Evolutionary conservation across 2,329 filamentous ascomycete genomes (phyloP).

Genomic region (Myriosclerotinia scirpicola): DNA sequence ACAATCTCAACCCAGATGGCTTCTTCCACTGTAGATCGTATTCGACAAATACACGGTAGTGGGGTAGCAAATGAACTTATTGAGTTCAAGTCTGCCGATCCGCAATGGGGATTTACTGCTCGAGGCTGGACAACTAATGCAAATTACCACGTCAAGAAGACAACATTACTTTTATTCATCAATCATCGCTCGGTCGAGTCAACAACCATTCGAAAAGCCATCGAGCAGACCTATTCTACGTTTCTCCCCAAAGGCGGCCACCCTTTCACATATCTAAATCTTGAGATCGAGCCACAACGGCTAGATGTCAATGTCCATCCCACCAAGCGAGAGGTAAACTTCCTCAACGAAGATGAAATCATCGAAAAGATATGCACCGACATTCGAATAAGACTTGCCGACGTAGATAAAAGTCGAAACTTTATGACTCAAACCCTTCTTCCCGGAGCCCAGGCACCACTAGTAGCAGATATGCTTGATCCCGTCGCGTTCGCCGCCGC

Average conservation of each 20-base stretch:
- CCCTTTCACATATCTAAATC: constrained; percentile 87
- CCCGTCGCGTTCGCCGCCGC: constrained; percentile 31
- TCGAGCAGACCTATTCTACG: constrained; percentile 84
- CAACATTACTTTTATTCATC: constrained; percentile 86
- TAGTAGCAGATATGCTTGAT: constrained; percentile 32
- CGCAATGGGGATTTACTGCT: constrained; percentile 80
- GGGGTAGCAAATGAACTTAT: constrained; percentile 86
- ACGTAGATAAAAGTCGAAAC: constrained; percentile 88
- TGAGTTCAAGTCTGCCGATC: constrained; percentile 68
- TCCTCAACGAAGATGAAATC: constrained; percentile 96
- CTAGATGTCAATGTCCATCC: constrained; percentile 98
- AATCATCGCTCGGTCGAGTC: constrained; percentile 96
- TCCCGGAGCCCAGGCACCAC: constrained; percentile 57
- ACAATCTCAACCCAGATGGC: constrained; percentile 76
- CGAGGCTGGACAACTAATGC: constrained; percentile 84
- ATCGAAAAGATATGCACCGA: constrained; percentile 80
- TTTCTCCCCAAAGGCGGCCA: constrained; percentile 94
- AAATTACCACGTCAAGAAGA: constrained; percentile 92
- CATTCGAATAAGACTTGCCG: constrained; percentile 74
- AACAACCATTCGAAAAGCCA: constrained; percentile 77
- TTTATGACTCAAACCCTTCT: constrained; percentile 93
- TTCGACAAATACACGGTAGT: constrained; percentile 85
- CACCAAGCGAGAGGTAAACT: constrained; percentile 95
- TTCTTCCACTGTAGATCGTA: constrained; percentile 75
- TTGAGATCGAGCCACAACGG: constrained; percentile 87